These are phyloP conservation scores for Aspergillus sp. DNA, from an alignment of 2,329 filamentous ascomycete species.

Conservation along the genomic window DNA sequence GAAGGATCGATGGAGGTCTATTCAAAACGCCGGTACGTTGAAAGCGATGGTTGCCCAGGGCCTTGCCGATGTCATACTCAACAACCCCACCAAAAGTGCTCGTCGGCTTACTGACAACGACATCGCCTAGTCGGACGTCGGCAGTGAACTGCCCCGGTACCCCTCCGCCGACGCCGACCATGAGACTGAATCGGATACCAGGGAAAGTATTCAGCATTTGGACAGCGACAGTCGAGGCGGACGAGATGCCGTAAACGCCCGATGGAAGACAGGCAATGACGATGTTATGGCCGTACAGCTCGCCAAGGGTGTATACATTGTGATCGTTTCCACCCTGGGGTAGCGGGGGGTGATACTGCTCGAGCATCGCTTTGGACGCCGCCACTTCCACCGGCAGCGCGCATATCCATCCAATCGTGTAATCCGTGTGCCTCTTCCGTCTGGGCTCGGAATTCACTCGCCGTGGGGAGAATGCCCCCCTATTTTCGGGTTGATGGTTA, in stretches of 20 bases:
- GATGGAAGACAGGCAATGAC: neutral
- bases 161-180: conserved; percentile 8
- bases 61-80: conserved; percentile 7
- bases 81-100: neutral
- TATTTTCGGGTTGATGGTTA: neutral
- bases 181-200: neutral
- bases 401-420: neutral
- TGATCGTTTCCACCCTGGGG: neutral
- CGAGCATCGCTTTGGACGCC: neutral
- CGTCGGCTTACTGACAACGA: conserved; percentile 5
- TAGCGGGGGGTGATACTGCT: neutral
- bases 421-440: neutral
- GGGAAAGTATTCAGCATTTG: neutral
- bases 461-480: too few species aligned
- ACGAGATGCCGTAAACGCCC: neutral
- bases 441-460: neutral
- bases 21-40: neutral
- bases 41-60: neutral
- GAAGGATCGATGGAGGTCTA: neutral
- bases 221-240: neutral
- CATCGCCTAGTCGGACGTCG: conserved; percentile 5
- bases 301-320: neutral
- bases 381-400: neutral
- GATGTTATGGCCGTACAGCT: neutral
- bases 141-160: neutral